Base-by-base conservation (phyloP, 148 eudicot species). In the Tetragonia tetragonoides region DNA sequence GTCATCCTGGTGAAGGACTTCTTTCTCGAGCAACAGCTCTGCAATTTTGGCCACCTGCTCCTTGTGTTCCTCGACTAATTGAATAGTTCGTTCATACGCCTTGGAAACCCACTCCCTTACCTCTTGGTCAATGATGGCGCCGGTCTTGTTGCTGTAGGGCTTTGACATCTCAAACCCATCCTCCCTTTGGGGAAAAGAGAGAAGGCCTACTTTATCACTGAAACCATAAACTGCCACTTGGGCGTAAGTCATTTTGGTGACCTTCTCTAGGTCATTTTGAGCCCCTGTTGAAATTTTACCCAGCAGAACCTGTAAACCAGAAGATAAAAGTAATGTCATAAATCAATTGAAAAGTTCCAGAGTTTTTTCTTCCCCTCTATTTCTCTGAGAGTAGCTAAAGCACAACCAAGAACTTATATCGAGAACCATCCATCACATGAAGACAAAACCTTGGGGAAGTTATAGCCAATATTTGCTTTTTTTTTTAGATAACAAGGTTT, bases 271-370 rank as follows among this genome's bases (percentile, higher is more conserved):
- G 79, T 93, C 98, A 64, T 93, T 87, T 80, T 93, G 98, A 23
- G 98, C 96, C 72, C 98, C 98, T 0, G 98, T 93, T 11, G 98
- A 93, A 65, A 93, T 93, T 79, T 81, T 93, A 17, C 98, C 98
- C 61, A 93, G 16, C 75, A 93, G 53, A 70, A 93, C 96, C 98
- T 93, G 82, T 46, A 1, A 20, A 70, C 60, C 57, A 67, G 49
- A 65, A 72, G 51, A 66, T 9, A 6, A 41, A 65, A 41, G 61
- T 65, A 17, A 71, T 40, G 42, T 47, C 53, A 28, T 37, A 41
- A 56, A 59, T 28, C 34, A 28, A 28, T 28, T 1, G 34, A 28
- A 28, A 28, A 28, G 34, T 28, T 28, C 34, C 34, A 28, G 34
- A 28, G 34, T 28, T 28, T 1, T 28, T 28, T 28, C 34, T 28